Conservation (phyloP, 1,139 yeast genomes). For the Arxiozyma slooffiae region DNA sequence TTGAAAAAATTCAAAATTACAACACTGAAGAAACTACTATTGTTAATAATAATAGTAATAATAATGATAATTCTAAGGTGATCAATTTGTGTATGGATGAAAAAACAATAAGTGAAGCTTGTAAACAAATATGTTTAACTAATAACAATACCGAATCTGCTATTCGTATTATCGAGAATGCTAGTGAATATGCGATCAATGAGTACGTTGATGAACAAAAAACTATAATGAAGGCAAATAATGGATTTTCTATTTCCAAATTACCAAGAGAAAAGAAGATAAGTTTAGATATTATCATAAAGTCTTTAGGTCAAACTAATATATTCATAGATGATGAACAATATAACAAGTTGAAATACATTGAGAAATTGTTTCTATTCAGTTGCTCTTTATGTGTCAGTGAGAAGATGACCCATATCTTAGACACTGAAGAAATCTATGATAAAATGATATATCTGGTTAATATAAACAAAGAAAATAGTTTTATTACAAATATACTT, state of each 20-base stretch:
- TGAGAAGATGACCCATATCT: background rate
- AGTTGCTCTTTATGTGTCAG: background rate
- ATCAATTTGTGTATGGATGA: background rate
- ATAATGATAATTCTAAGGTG: background rate
- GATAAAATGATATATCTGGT: background rate
- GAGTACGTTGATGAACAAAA: background rate
- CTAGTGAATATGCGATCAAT: background rate
- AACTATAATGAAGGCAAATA: background rate
- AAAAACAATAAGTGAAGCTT: background rate
- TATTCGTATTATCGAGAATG: slow-evolving; percentile 1
- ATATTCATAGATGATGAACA: background rate
- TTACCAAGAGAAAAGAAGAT: background rate
- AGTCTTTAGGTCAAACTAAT: background rate
- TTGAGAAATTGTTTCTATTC: slow-evolving; percentile 2
- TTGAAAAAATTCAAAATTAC: background rate
- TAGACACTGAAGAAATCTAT: background rate
- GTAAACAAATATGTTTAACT: slow-evolving; percentile 2
- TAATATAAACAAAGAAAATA: background rate
- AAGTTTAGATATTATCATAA: background rate
- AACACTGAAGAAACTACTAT: background rate
- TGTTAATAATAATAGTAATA: too few relatives aligned
- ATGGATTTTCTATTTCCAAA: background rate
- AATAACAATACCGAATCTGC: slow-evolving; percentile 3
- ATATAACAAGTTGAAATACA: background rate
- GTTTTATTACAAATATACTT: background rate